A percentile compares a stretch with the other conserved stretches of the same genome.
Conservation (phyloP, 2,329 filamentous ascomycete genomes). For the Colletotrichum costaricense region DNA sequence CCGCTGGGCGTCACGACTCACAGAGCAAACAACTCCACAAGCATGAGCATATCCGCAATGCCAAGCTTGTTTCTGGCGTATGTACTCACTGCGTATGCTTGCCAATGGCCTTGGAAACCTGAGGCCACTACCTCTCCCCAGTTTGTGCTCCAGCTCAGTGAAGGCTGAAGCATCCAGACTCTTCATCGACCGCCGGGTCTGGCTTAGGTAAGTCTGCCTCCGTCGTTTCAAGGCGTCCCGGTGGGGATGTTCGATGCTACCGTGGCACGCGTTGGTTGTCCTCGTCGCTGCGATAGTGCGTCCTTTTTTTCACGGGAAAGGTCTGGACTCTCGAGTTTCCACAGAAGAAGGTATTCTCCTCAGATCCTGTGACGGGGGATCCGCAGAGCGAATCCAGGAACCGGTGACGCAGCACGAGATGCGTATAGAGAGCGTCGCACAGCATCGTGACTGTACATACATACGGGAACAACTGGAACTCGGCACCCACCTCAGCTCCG, state of each 20-base stretch:
- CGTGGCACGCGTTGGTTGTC: background rate
- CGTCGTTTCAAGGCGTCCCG: constrained; percentile 23
- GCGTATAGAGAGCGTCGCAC: background rate
- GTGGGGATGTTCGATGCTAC: background rate
- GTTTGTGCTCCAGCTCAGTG: constrained; percentile 24
- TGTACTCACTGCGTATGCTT: background rate
- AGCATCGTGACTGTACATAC: background rate
- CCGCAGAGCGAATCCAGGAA: background rate
- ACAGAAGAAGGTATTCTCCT: background rate
- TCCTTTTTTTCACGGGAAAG: background rate
- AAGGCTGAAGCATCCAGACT: constrained; percentile 29
- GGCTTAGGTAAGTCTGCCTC: constrained; percentile 10
- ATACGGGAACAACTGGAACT: background rate
- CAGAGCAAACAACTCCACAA: background rate
- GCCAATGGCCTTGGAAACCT: background rate
- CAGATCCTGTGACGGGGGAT: background rate
- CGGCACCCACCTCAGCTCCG: background rate
- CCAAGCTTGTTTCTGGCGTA: constrained; percentile 3
- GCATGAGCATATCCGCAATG: background rate
- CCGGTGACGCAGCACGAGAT: constrained; percentile 1
- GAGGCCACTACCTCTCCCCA: background rate
- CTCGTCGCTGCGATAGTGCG: background rate
- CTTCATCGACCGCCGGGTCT: constrained; percentile 12
- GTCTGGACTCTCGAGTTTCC: constrained; percentile 4
- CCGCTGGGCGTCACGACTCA: background rate